These are phyloP conservation scores for Fraxinus baroniana DNA, from an alignment of 305 asterid genomes.

Conservation along the genomic window DNA sequence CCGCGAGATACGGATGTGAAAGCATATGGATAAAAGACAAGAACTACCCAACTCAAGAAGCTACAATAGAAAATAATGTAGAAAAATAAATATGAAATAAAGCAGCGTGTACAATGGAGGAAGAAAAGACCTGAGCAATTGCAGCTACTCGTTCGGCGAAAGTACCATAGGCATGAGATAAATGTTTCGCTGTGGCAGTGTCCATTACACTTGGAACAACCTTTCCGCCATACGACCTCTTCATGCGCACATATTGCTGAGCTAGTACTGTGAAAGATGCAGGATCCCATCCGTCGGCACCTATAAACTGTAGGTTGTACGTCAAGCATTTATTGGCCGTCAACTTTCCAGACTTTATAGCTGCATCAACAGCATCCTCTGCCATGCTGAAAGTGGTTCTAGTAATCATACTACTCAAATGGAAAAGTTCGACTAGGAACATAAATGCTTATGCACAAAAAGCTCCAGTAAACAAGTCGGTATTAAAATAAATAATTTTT, in stretches of 20 bases:
- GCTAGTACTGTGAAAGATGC: conserved; percentile 83
- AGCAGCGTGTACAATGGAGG: conserved; percentile 5
- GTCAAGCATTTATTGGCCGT: conserved; percentile 69
- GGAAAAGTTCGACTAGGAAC: neutral
- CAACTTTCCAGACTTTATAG: conserved; percentile 81
- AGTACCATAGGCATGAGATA: conserved; percentile 89
- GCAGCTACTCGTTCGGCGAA: conserved; percentile 79
- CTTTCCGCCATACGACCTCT: conserved; percentile 69
- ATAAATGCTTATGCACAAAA: neutral
- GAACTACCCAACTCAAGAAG: conserved; percentile 11
- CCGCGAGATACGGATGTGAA: conserved; percentile 7
- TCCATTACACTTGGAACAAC: conserved; percentile 96
- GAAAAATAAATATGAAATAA: conserved; percentile 6
- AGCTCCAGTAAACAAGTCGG: neutral
- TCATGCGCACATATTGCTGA: conserved; percentile 88
- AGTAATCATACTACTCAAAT: conserved; percentile 24
- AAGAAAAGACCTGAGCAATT: conserved; percentile 74
- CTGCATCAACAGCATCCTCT: conserved; percentile 92
- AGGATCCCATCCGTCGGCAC: conserved; percentile 97
- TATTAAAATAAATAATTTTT: neutral
- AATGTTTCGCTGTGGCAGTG: conserved; percentile 88
- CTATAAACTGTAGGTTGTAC: conserved; percentile 61
- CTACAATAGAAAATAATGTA: neutral
- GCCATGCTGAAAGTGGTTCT: conserved; percentile 76
- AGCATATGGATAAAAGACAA: conserved; percentile 1